Evolutionary conservation across 345 rosid genomes (phyloP).

Genomic region (Eutrema heterophyllum): DNA sequence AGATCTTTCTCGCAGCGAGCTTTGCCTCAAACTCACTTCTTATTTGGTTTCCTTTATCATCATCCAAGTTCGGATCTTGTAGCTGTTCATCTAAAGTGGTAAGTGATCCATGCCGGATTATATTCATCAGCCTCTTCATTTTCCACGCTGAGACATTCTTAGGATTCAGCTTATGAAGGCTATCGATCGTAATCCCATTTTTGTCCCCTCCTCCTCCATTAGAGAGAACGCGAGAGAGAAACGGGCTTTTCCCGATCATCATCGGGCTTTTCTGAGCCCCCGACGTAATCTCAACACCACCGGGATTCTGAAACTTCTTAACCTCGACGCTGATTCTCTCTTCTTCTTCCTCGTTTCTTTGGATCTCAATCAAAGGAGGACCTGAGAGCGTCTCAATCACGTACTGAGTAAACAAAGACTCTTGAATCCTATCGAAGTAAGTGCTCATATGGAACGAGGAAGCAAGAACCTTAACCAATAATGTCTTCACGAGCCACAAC

Average conservation of each 20-base stretch:
- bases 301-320: slow-evolving; percentile 35
- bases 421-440: slow-evolving; percentile 71
- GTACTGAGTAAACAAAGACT: slow-evolving; percentile 58
- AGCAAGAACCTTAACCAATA: slow-evolving; percentile 65
- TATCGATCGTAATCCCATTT: slow-evolving; percentile 45
- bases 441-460: slow-evolving; percentile 68
- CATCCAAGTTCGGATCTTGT: slow-evolving; percentile 31
- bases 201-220: slow-evolving; percentile 29
- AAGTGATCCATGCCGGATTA: slow-evolving; percentile 53
- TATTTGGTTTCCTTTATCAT: slow-evolving; percentile 48
- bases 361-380: slow-evolving; percentile 57
- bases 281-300: slow-evolving; percentile 22
- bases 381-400: slow-evolving; percentile 65
- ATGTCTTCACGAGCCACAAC: slow-evolving; percentile 63
- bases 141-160: slow-evolving; percentile 73
- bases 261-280: slow-evolving; percentile 30
- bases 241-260: slow-evolving; percentile 30
- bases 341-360: slow-evolving; percentile 43
- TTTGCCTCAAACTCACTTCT: slow-evolving; percentile 53
- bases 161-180: slow-evolving; percentile 47
- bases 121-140: slow-evolving; percentile 64
- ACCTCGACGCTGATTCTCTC: slow-evolving; percentile 43
- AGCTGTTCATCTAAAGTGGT: slow-evolving; percentile 67
- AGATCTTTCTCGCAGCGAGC: slow-evolving; percentile 41
- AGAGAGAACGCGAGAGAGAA: slow-evolving; percentile 35